Evolutionary conservation across 805 yeast species (phyloP), one percentile per base, ranked within the genome.

Genomic region (Yarrowia sp.): DNA sequence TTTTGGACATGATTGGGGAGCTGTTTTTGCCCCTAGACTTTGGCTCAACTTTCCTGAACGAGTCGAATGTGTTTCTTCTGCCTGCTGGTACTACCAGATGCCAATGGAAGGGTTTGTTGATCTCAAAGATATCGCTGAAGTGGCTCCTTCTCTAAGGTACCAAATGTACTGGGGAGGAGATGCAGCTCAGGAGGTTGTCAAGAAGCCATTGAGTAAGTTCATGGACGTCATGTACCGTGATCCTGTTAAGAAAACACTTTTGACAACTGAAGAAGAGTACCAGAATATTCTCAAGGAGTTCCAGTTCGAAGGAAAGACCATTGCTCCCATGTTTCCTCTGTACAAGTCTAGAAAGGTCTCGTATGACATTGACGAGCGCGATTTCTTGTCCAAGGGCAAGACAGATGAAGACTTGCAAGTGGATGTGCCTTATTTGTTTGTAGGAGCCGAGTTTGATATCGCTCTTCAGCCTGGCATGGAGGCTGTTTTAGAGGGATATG

Each of bases 1-100:
- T 4, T 36, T 60, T 14, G 64, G 64, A 3, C 64, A 60, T 7
- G 64, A 60, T 11, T 60, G 63, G 63, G 64, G 64, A n/a, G 57
- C 64, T 3, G 44, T 38, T 8, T 47, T 36, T 18, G 64, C 62
- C 14, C 57, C 64, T 8, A 17, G 44, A 14, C 8, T 50, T 11
- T 44, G 61, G 57, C 44, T 50, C 42, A 36, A 60, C 33, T 32
- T 48, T 28, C 61, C 64, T 9, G 64, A 60, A 11, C 47, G 41
- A 17, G 64, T 60, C 33, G 61, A 60, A 8, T 32, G 43, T 13
- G 50, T 44, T 17, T 60, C 61, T 1, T 60, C 64, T 4, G 61
- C 64, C 6, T 55, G 61, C 28, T 60, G 57, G 64, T 60, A 50
- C 36, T 60, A 44, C n/a, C 61, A 50, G 14, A 39, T 50, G 57